phyloP scores from a whole-genome alignment of 2,329 filamentous ascomycete species.

The Nigrospora oryzae region DNA sequence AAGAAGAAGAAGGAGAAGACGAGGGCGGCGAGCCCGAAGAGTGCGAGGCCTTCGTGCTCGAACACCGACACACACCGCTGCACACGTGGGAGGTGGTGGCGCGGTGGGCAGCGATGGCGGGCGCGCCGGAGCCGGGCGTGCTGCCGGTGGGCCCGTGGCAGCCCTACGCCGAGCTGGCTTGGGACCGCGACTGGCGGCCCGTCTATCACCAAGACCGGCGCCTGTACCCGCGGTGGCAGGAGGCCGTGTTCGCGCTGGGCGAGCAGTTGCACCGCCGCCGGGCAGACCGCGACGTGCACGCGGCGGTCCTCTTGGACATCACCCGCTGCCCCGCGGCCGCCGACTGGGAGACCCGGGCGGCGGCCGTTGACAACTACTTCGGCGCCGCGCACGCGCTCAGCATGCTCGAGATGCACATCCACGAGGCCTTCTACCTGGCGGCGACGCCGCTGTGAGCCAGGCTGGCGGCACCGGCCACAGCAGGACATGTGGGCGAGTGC shows the following conservation, averaged over 20 bases:
- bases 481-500: not conserved
- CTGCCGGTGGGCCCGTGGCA: not conserved
- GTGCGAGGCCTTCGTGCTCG: conserved; percentile 8
- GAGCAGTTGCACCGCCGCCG: not conserved
- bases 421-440: too few species aligned
- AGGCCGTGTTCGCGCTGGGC: not conserved
- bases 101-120: not conserved
- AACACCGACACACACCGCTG: conserved; percentile 10
- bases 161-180: not conserved
- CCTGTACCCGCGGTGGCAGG: not conserved
- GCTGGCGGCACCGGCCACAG: too few species aligned
- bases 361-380: too few species aligned
- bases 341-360: too few species aligned
- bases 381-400: too few species aligned
- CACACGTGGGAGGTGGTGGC: not conserved
- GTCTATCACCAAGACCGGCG: not conserved
- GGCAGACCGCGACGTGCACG: not conserved
- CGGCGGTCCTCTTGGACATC: not conserved
- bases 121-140: not conserved
- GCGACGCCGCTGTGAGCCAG: too few species aligned
- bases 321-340: too few species aligned
- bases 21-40: conserved; percentile 8
- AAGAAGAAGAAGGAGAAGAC: too few species aligned
- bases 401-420: too few species aligned
- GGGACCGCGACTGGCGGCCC: not conserved